phyloP scores from a whole-genome alignment of 139 green algal genomes.

The Haematococcus lacustris region DNA sequence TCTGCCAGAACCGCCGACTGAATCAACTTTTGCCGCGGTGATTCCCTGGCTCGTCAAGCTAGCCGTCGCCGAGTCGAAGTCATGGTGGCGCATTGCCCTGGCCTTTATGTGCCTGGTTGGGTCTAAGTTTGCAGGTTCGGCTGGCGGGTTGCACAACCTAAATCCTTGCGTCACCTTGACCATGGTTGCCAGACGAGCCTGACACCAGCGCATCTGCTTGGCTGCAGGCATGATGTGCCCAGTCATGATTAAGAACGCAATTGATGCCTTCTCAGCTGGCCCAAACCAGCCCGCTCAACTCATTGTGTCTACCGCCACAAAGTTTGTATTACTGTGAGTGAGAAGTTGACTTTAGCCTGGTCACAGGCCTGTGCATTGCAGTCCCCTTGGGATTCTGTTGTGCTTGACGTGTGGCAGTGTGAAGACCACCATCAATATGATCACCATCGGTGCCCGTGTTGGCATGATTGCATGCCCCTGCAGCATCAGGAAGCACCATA shows the following conservation, averaged over 20 bases:
- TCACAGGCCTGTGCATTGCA: background rate
- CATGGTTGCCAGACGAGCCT: too few relatives aligned
- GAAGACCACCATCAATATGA: too few relatives aligned
- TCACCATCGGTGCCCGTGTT: too few relatives aligned
- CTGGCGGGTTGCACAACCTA: background rate
- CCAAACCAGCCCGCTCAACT: background rate
- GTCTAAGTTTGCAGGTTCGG: constrained; percentile 54
- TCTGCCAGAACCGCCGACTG: constrained; percentile 38
- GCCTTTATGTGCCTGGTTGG: constrained; percentile 63
- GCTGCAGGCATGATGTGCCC: constrained; percentile 66
- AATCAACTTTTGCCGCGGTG: constrained; percentile 27
- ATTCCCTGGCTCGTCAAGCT: constrained; percentile 71
- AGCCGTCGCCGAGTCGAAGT: constrained; percentile 46
- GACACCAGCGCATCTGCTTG: too few relatives aligned
- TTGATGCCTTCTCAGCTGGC: constrained; percentile 59
- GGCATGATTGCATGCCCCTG: too few relatives aligned
- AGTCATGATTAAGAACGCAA: constrained; percentile 65
- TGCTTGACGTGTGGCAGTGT: too few relatives aligned
- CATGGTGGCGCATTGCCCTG: constrained; percentile 61
- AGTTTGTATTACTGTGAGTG: constrained; percentile 2
- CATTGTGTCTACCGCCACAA: constrained; percentile 2
- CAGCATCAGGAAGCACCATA: too few relatives aligned
- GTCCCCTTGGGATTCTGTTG: background rate
- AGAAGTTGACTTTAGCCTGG: background rate
- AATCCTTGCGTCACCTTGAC: too few relatives aligned